Evolutionary conservation across 768 basidiomycete species (phyloP).

Genomic region (Phanerochaete sordida): DNA sequence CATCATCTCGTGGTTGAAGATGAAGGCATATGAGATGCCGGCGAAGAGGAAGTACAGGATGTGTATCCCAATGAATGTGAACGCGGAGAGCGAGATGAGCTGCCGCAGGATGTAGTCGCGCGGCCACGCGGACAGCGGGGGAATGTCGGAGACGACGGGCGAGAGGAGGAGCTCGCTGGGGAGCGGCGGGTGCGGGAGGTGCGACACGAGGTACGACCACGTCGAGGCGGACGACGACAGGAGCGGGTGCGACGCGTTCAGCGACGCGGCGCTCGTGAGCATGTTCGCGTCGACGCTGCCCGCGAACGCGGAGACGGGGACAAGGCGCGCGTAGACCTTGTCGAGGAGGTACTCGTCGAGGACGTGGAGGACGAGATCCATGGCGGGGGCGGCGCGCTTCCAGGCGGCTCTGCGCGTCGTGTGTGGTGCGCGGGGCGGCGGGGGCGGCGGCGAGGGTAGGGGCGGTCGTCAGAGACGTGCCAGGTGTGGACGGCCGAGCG

Average conservation of each 20-base stretch:
- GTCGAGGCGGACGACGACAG: slow-evolving; percentile 30
- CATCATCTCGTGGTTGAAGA: slow-evolving; percentile 97
- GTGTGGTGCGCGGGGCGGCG: not conserved
- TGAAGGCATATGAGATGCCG: slow-evolving; percentile 72
- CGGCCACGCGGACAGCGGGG: slow-evolving; percentile 68
- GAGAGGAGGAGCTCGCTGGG: slow-evolving; percentile 30
- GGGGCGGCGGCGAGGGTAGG: not conserved
- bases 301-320: slow-evolving; percentile 47
- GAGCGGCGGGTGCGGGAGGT: slow-evolving; percentile 55
- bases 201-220: slow-evolving; percentile 53
- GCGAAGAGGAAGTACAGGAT: slow-evolving; percentile 88
- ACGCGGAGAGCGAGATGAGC: slow-evolving; percentile 57
- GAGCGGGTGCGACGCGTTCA: slow-evolving; percentile 15
- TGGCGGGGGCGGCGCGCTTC: slow-evolving; percentile 26
- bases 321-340: slow-evolving; percentile 67
- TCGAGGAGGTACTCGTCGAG: slow-evolving; percentile 77
- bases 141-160: slow-evolving; percentile 20
- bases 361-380: slow-evolving; percentile 81
- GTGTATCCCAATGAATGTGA: slow-evolving; percentile 82
- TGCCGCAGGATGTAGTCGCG: slow-evolving; percentile 82
- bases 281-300: slow-evolving; percentile 13
- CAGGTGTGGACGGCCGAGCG: slow-evolving; percentile 2
- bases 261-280: slow-evolving; percentile 15
- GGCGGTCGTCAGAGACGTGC: not conserved
- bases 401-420: not conserved